Evolutionary conservation across 1,284 basidiomycete species (phyloP).

Genomic region (Butyriboletus appendiculatus): DNA sequence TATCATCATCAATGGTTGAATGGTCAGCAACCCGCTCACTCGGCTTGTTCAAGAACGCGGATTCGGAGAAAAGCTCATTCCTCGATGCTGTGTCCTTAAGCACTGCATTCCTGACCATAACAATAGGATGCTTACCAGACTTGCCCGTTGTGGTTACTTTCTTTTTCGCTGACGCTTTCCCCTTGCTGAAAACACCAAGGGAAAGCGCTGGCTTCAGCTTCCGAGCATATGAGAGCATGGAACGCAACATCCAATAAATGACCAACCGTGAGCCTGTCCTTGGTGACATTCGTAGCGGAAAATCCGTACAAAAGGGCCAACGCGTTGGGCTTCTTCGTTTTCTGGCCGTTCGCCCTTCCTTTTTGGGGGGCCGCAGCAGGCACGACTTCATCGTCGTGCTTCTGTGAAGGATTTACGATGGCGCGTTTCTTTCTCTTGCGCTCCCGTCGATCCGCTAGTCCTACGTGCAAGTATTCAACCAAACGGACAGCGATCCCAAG

Average conservation of each 20-base stretch:
- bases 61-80: conserved; percentile 49
- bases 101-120: background rate
- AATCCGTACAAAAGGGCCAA: conserved; percentile 78
- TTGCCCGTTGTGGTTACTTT: conserved; percentile 20
- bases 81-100: conserved; percentile 19
- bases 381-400: conserved; percentile 18
- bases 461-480: conserved; percentile 32
- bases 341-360: conserved; percentile 24
- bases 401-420: conserved; percentile 41
- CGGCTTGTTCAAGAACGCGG: conserved; percentile 46
- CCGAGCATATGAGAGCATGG: conserved; percentile 7
- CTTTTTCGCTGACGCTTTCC: conserved; percentile 60
- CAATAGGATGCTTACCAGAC: conserved; percentile 12
- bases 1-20: conserved; percentile 4
- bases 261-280: conserved; percentile 67
- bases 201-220: conserved; percentile 45
- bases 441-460: conserved; percentile 55
- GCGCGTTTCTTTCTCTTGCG: conserved; percentile 53
- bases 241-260: background rate
- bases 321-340: conserved; percentile 43
- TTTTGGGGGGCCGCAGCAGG: conserved; percentile 5
- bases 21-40: conserved; percentile 6
- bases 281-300: conserved; percentile 64
- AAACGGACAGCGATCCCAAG: background rate
- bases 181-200: conserved; percentile 70